phyloP scores from a whole-genome alignment of 495 filamentous ascomycete genomes.

The Aspergillus hancockii region DNA sequence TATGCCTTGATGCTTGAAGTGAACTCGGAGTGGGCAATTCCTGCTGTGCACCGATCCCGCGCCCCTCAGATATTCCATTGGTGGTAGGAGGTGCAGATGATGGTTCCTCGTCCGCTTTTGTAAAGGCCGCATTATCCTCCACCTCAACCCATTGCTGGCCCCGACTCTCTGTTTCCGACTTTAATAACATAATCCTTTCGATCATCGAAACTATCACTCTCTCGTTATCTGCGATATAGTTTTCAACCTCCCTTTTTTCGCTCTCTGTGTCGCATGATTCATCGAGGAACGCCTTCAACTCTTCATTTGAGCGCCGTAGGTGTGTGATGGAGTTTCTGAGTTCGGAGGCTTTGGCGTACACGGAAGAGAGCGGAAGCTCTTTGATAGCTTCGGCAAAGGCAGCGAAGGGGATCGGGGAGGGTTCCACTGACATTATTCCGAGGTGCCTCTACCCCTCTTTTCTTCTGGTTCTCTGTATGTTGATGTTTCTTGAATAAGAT shows the following conservation, averaged over 20 bases:
- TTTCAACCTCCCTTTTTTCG: slow-evolving; percentile 58
- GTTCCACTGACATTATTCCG: slow-evolving; percentile 38
- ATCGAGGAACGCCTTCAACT: slow-evolving; percentile 59
- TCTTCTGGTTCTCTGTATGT: not conserved
- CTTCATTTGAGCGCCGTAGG: slow-evolving; percentile 74
- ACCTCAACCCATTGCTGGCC: slow-evolving; percentile 70
- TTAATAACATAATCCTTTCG: slow-evolving; percentile 67
- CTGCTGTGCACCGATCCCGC: not conserved
- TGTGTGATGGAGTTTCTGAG: slow-evolving; percentile 81
- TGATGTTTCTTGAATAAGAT: not conserved
- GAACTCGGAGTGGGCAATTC: not conserved
- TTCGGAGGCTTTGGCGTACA: slow-evolving; percentile 81
- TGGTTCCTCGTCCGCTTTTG: slow-evolving; percentile 8
- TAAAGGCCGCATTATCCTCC: slow-evolving; percentile 30
- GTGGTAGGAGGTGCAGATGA: not conserved
- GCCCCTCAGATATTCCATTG: not conserved
- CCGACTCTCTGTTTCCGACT: slow-evolving; percentile 71
- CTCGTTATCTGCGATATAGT: slow-evolving; percentile 66
- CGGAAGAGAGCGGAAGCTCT: slow-evolving; percentile 66
- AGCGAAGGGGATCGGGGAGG: slow-evolving; percentile 35
- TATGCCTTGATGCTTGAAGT: not conserved
- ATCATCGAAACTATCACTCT: slow-evolving; percentile 71
- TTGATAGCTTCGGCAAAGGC: slow-evolving; percentile 67
- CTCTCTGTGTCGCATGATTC: slow-evolving; percentile 58
- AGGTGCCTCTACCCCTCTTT: not conserved